These are phyloP conservation scores for Parastagonospora nodorum DNA, from an alignment of 2,329 filamentous ascomycete species.

Conservation along the genomic window DNA sequence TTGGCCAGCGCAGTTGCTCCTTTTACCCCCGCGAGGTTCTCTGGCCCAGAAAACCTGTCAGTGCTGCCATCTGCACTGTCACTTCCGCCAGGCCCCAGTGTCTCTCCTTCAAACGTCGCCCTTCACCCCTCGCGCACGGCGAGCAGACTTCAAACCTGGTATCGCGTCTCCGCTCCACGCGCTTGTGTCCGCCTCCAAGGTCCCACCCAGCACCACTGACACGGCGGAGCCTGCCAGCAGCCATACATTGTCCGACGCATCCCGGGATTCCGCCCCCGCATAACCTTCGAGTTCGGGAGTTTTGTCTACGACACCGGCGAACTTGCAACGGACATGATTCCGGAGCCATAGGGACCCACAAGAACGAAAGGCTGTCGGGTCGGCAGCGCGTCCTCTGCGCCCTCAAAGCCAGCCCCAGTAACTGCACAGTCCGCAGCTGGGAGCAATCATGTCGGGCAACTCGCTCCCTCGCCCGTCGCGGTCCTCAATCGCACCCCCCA, in stretches of 20 bases:
- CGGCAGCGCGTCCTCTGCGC: constrained; percentile 9
- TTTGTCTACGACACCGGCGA: constrained; percentile 4
- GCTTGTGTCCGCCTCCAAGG: background rate
- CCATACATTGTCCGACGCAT: constrained; percentile 12
- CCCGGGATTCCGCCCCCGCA: constrained; percentile 7
- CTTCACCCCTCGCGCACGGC: background rate
- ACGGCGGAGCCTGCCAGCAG: constrained; percentile 7
- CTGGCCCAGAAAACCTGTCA: background rate
- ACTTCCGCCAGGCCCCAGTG: background rate
- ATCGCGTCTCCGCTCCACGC: constrained; percentile 7
- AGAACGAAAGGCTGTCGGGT: constrained; percentile 17
- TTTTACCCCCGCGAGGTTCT: background rate
- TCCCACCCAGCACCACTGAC: constrained; percentile 19
- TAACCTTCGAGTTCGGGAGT: background rate
- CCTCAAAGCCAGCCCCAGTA: constrained; percentile 6
- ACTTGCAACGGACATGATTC: constrained; percentile 33
- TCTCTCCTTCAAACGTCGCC: constrained; percentile 1
- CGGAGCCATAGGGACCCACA: constrained; percentile 20
- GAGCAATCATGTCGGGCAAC: constrained; percentile 55
- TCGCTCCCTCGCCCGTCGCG: constrained; percentile 69
- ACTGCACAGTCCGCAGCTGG: constrained; percentile 7
- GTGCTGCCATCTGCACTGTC: constrained; percentile 3
- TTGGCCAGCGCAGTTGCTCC: background rate
- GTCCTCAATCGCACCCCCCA: constrained; percentile 68
- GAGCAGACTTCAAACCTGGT: constrained; percentile 8